Conservation (phyloP, 108 stramenopile genomes). For the Skeletonema tropicum region DNA sequence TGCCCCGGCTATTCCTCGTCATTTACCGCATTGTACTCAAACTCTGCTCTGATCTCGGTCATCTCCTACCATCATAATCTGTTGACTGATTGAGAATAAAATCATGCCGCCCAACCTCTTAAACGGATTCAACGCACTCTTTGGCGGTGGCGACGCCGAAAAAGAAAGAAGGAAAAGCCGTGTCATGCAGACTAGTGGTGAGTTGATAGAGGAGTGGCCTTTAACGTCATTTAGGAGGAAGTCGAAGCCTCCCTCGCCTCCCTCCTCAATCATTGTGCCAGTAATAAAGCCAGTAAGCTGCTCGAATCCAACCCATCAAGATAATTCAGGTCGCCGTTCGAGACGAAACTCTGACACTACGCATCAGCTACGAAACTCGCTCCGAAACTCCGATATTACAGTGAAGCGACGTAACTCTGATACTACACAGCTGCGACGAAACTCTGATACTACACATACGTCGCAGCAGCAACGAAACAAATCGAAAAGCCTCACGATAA, state of each 20-base stretch:
- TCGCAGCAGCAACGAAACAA: no score
- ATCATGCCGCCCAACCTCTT: neutral
- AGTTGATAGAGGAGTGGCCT: conserved; percentile 2
- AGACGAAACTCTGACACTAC: neutral
- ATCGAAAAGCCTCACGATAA: neutral
- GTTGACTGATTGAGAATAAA: no score
- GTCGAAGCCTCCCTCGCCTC: no score
- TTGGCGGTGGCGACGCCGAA: neutral
- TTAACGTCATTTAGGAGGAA: neutral
- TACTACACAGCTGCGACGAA: no score
- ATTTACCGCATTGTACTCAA: no score
- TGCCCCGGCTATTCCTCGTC: no score
- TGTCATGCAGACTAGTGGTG: neutral
- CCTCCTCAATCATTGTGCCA: neutral
- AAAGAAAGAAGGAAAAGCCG: neutral
- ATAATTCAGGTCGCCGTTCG: neutral
- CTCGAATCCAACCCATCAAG: neutral
- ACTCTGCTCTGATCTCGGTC: no score
- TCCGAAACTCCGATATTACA: neutral
- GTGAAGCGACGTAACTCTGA: neutral
- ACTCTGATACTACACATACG: no score
- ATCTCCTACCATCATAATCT: neutral
- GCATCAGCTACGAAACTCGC: no score
- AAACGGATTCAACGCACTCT: neutral
- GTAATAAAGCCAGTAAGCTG: neutral